Percentiles rank a stretch among this genome's conserved stretches.
phyloP scores from a whole-genome alignment of 2,329 filamentous ascomycete species.

The Penicillium sp. region DNA sequence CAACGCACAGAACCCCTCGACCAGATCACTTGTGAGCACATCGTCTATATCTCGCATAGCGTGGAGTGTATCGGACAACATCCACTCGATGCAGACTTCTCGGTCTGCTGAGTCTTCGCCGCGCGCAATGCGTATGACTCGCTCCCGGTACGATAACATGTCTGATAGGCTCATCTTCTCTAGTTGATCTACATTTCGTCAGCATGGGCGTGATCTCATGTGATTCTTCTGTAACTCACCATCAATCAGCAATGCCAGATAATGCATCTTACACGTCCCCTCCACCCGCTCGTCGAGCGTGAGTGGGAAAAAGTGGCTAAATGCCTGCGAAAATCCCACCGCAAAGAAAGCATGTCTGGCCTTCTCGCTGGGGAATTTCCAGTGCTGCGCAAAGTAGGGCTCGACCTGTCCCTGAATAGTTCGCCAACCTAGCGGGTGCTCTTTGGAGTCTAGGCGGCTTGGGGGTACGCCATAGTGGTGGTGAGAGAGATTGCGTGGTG shows the following conservation, averaged over 20 bases:
- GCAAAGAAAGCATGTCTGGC: slow-evolving; percentile 16
- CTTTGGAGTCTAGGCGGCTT: slow-evolving; percentile 14
- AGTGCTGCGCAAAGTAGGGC: slow-evolving; percentile 17
- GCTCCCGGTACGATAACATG: slow-evolving; percentile 18
- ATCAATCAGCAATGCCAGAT: slow-evolving; percentile 19
- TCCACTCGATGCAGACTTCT: slow-evolving; percentile 15
- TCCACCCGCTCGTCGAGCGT: slow-evolving; percentile 16
- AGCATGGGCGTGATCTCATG: background rate
- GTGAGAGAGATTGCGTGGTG: slow-evolving; percentile 1
- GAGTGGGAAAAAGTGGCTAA: slow-evolving; percentile 18
- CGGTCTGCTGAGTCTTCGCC: slow-evolving; percentile 8
- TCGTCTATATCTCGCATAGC: slow-evolving; percentile 15
- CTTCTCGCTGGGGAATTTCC: slow-evolving; percentile 17
- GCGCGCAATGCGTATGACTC: slow-evolving; percentile 10
- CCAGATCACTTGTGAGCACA: slow-evolving; percentile 8
- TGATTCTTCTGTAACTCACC: slow-evolving; percentile 4
- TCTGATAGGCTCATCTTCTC: slow-evolving; percentile 21
- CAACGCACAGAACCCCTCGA: slow-evolving; percentile 19
- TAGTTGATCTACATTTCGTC: slow-evolving; percentile 16
- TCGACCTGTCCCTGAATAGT: slow-evolving; percentile 18
- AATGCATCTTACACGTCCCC: slow-evolving; percentile 18
- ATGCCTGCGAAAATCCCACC: slow-evolving; percentile 21
- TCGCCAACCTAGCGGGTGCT: slow-evolving; percentile 17
- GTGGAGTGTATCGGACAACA: slow-evolving; percentile 18
- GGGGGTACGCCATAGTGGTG: slow-evolving; percentile 4